Percentiles rank a stretch among this genome's conserved stretches.
These are phyloP conservation scores for Saccharata proteae DNA, from an alignment of 2,329 filamentous ascomycete species.

Conservation along the genomic window DNA sequence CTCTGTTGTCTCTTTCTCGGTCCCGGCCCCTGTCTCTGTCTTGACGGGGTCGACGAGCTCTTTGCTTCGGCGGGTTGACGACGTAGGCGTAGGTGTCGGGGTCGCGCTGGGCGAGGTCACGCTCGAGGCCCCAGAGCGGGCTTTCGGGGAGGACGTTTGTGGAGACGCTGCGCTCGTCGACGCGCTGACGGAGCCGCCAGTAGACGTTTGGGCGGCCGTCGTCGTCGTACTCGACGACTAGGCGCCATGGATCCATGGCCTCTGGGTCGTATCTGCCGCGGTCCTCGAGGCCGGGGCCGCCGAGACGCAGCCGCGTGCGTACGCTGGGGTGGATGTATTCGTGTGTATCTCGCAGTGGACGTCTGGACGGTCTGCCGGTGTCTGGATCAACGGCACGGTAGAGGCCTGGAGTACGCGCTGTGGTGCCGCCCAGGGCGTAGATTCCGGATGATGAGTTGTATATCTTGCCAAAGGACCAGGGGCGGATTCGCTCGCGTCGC, in stretches of 20 bases:
- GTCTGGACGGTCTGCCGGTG: constrained; percentile 28
- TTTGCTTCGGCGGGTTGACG: constrained; percentile 22
- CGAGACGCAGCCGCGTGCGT: constrained; percentile 31
- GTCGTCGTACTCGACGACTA: constrained; percentile 31
- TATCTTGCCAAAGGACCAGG: constrained; percentile 37
- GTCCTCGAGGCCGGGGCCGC: constrained; percentile 35
- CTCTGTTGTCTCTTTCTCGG: too few relatives aligned
- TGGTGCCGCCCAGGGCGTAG: constrained; percentile 34
- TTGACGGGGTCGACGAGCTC: constrained; percentile 5
- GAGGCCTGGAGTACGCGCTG: constrained; percentile 33
- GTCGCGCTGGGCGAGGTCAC: constrained; percentile 30
- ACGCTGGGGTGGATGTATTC: constrained; percentile 42
- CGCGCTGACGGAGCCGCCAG: constrained; percentile 25
- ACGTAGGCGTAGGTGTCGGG: constrained; percentile 30
- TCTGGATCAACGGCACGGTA: constrained; percentile 35
- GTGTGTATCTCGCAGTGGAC: constrained; percentile 35
- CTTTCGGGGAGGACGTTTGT: constrained; percentile 31
- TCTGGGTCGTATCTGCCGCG: constrained; percentile 33
- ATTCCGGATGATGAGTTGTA: constrained; percentile 34
- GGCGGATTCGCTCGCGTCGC: constrained; percentile 24
- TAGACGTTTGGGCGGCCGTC: constrained; percentile 24
- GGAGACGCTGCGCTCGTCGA: constrained; percentile 22
- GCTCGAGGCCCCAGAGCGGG: constrained; percentile 32
- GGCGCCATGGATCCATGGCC: constrained; percentile 34
- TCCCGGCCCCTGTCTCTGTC: too few relatives aligned